phyloP scores from a whole-genome alignment of 2,329 filamentous ascomycete genomes.

The Exophiala sp. region DNA sequence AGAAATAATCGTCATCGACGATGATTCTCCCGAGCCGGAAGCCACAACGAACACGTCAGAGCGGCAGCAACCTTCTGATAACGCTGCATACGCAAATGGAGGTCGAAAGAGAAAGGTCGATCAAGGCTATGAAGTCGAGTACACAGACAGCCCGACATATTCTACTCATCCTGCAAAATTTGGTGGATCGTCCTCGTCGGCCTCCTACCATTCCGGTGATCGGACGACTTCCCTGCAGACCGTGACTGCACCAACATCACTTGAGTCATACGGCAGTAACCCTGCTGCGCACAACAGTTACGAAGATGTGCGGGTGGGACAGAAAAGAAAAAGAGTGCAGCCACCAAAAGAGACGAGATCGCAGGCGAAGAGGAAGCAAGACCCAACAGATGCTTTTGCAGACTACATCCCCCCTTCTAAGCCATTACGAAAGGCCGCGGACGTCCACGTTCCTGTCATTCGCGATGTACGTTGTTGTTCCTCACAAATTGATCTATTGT shows the following conservation, averaged over 20 bases:
- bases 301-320: conserved; percentile 66
- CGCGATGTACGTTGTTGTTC: conserved; percentile 52
- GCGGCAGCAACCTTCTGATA: conserved; percentile 21
- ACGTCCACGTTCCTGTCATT: conserved; percentile 63
- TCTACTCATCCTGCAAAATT: conserved; percentile 72
- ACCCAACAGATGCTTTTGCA: conserved; percentile 67
- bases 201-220: conserved; percentile 71
- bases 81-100: conserved; percentile 28
- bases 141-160: conserved; percentile 67
- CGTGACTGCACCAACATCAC: conserved; percentile 76
- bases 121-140: conserved; percentile 66
- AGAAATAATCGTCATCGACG: conserved; percentile 79
- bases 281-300: conserved; percentile 53
- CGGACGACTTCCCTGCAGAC: conserved; percentile 80
- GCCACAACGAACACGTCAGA: conserved; percentile 31
- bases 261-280: conserved; percentile 61
- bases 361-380: conserved; percentile 72
- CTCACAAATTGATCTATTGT: background rate
- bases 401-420: conserved; percentile 83
- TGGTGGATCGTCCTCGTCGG: conserved; percentile 62
- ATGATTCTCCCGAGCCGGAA: conserved; percentile 59
- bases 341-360: conserved; percentile 77
- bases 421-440: conserved; percentile 84
- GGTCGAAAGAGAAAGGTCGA: conserved; percentile 68
- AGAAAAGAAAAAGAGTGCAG: conserved; percentile 78